Conservation (phyloP, 2,329 filamentous ascomycete species). For the Trichoderma hamatum region DNA sequence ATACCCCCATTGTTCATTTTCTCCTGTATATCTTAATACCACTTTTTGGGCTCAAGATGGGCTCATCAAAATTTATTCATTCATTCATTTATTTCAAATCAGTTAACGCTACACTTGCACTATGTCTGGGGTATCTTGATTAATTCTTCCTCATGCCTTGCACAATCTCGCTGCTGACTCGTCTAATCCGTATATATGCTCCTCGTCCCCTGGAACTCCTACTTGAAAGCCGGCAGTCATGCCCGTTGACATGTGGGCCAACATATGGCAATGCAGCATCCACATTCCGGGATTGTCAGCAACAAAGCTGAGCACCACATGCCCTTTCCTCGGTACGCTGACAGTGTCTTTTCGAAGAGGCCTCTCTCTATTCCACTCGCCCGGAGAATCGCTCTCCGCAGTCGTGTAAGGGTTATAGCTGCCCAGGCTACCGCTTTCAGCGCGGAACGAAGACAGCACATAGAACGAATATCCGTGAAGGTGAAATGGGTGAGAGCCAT, state of each 20-base stretch:
- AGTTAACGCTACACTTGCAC: background rate
- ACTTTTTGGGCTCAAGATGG: background rate
- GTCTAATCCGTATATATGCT: slow-evolving; percentile 29
- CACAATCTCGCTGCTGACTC: slow-evolving; percentile 29
- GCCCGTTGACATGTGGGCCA: slow-evolving; percentile 35
- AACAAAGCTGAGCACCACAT: slow-evolving; percentile 33
- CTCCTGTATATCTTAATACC: slow-evolving; percentile 13
- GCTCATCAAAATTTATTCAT: slow-evolving; percentile 13
- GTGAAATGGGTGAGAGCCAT: slow-evolving; percentile 47
- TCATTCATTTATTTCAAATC: background rate
- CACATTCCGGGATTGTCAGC: slow-evolving; percentile 36
- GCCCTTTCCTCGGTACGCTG: slow-evolving; percentile 41
- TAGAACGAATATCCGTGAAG: slow-evolving; percentile 61
- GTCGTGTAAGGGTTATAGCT: slow-evolving; percentile 35
- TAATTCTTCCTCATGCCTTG: background rate
- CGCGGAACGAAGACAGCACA: slow-evolving; percentile 37
- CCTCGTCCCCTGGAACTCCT: slow-evolving; percentile 29
- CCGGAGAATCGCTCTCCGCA: slow-evolving; percentile 5
- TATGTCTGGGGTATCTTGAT: slow-evolving; percentile 3
- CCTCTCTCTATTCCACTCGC: slow-evolving; percentile 28
- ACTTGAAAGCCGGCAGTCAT: slow-evolving; percentile 37
- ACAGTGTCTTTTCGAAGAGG: slow-evolving; percentile 44
- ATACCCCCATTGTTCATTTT: slow-evolving; percentile 23
- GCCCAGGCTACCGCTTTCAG: slow-evolving; percentile 33
- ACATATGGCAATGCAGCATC: slow-evolving; percentile 39